Conservation (phyloP, 805 yeast genomes). For the Cyberlindnera sargentensis region DNA sequence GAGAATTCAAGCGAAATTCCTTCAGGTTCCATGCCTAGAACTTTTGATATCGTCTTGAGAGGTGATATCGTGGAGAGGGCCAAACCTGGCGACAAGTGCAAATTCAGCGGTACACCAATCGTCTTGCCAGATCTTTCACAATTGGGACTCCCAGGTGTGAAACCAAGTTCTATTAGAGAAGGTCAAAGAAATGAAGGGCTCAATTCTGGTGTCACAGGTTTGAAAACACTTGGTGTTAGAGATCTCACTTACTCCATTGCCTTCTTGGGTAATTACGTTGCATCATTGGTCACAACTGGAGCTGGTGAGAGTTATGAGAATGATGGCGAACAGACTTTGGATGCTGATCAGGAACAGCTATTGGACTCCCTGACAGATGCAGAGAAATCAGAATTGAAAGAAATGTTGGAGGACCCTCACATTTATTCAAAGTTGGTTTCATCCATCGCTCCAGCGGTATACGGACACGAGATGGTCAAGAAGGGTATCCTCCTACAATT, state of each 20-base stretch:
- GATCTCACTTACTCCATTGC: constrained; percentile 90
- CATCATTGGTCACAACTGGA: constrained; percentile 42
- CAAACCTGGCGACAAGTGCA: constrained; percentile 94
- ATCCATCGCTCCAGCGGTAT: constrained; percentile 93
- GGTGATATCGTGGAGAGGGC: constrained; percentile 95
- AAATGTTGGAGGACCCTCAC: constrained; percentile 85
- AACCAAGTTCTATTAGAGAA: constrained; percentile 75
- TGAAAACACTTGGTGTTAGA: constrained; percentile 79
- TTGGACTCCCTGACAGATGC: constrained; percentile 70
- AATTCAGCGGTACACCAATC: constrained; percentile 89
- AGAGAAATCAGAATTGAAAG: constrained; percentile 78
- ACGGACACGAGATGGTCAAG: constrained; percentile 90
- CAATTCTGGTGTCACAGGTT: constrained; percentile 81
- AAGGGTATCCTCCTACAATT: constrained; percentile 86
- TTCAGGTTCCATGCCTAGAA: constrained; percentile 98
- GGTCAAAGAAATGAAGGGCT: constrained; percentile 52
- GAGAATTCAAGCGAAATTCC: constrained; percentile 97
- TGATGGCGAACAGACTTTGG: constrained; percentile 33
- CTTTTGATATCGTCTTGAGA: constrained; percentile 83
- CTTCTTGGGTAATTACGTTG: constrained; percentile 85
- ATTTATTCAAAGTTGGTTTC: constrained; percentile 77
- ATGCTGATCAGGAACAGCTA: constrained; percentile 74
- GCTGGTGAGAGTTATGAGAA: constrained; percentile 32
- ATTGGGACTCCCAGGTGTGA: constrained; percentile 90
- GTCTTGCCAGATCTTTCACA: constrained; percentile 94